Evolutionary conservation across 805 yeast species (phyloP), one percentile per base, ranked within the genome.

Genomic region (Candida yuanshanica): DNA sequence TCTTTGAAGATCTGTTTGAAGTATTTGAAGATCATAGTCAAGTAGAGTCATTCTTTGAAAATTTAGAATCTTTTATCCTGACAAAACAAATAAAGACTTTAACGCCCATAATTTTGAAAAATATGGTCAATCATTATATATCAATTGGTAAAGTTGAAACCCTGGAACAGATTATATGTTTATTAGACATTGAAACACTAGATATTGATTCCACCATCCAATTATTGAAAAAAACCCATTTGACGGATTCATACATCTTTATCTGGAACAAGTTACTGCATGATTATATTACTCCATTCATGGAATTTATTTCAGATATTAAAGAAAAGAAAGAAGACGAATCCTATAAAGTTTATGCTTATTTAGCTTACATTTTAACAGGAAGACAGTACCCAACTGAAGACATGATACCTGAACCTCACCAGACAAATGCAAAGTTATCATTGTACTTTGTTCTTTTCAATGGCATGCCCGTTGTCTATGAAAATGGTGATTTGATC

Each of bases 311-410:
- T 4, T 53, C 62, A 43, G 36, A 65, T 55, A 25, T 63, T 62
- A 37, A 35, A 20, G 17, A 50, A 49, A 16, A 39, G 32, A 21
- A 37, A 44, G 14, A 42, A 40, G 29, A 56, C 37, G 43, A 51
- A 7, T 31, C 58, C 2, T 47, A 47, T 25, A 68, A 68, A 46
- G 64, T 78, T 2, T 82, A 65, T 50, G 71, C 80, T 0, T 91
- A 83, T 54, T 56, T 90, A 45, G 72, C 88, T 0, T 83, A 77
- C 52, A 64, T 80, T 10, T 64, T 87, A 21, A 81, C 91, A 0
- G 95, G 95, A 1, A 67, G 93, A 41, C 83, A 81, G 44, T 91
- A 81, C 56, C 97, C 97, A 0, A 79, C 83, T 2, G 84, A 83
- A 35, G 60, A 65, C 22, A 58, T 60, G 16, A 66, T 82, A 18